These are phyloP conservation scores for Podospora tetraspora DNA, from an alignment of 495 filamentous ascomycete genomes.

Conservation along the genomic window DNA sequence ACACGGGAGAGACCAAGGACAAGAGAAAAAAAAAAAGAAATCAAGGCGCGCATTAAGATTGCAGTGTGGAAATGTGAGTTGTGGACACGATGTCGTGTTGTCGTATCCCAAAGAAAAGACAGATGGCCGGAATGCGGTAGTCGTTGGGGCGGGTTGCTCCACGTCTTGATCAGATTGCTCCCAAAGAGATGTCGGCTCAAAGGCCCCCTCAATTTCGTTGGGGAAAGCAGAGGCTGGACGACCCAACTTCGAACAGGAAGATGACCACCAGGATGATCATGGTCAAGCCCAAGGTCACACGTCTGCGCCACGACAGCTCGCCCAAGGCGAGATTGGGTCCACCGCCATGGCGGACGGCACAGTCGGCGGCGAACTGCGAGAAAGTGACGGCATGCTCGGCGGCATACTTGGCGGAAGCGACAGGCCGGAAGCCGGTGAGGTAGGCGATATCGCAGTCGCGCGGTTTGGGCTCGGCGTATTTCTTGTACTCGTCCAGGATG, in stretches of 20 bases:
- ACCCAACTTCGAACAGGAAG: background rate
- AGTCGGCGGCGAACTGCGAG: background rate
- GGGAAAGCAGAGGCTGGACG: background rate
- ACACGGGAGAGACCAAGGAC: background rate
- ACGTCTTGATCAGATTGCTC: background rate
- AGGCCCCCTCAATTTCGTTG: background rate
- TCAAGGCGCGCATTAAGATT: background rate
- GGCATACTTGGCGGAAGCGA: conserved; percentile 24
- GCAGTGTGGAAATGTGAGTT: background rate
- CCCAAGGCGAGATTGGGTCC: background rate
- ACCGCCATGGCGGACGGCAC: background rate
- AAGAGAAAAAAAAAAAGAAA: background rate
- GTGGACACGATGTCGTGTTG: background rate
- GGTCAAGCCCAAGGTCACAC: background rate
- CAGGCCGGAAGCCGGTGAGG: conserved; percentile 37
- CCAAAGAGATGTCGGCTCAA: background rate
- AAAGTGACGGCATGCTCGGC: background rate
- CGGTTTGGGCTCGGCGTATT: conserved; percentile 60
- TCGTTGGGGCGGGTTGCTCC: background rate
- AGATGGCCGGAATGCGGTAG: background rate
- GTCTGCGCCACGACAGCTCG: background rate
- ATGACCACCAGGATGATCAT: background rate
- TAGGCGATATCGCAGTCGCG: conserved; percentile 50
- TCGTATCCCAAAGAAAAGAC: background rate
- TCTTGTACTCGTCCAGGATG: conserved; percentile 62